Base-by-base conservation (phyloP, 2,329 filamentous ascomycete genomes). In the Trichoderma asperellum region DNA sequence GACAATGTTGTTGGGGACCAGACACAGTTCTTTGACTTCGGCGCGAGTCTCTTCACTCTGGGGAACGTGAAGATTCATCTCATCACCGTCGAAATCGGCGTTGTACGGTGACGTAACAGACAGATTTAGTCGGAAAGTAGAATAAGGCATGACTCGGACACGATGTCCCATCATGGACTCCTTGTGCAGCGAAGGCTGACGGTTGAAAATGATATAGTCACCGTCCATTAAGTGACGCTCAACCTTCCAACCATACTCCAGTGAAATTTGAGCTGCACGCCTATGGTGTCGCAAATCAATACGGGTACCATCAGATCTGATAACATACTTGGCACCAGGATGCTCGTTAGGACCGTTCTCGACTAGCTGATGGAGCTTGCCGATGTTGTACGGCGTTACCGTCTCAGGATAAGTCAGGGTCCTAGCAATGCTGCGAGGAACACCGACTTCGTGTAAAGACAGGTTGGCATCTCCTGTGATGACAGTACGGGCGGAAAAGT, bases 91-190 rank as follows among this genome's bases (percentile, higher is more conserved):
- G 83, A 99, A 99, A 92, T 99, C 96, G 75, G 96, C 96, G 83
- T 99, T 99, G 86, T 99, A 99, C 0, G 96, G 96, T 34, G 94
- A 97, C 0, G 96, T 99, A 77, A 99, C 96, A 0, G 96, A 99
- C 74, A 99, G 82, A 77, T 99, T 99, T 58, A 99, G 87, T 72
- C 96, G 91, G 85, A 99, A 99, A 1, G 96, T 99, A 6, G 96
- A 99, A 81, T 97, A 99, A 3, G 96, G 96, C 94, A 99, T 98
- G 71, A 99, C 96, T 71, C 91, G 91, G 72, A 99, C 96, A 75
- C 93, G 90, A 82, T 99, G 96, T 81, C 93, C 96, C 96, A 99
- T 99, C 96, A 99, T 99, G 71, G 96, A 99, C 79, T 99, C 96
- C 82, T 99, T 99, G 86, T 99, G 96, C 76, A 99, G 86, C 43